Percentiles rank a stretch among this genome's conserved stretches.
phyloP scores from a whole-genome alignment of 805 yeast species.

The Candida qinlingensis region DNA sequence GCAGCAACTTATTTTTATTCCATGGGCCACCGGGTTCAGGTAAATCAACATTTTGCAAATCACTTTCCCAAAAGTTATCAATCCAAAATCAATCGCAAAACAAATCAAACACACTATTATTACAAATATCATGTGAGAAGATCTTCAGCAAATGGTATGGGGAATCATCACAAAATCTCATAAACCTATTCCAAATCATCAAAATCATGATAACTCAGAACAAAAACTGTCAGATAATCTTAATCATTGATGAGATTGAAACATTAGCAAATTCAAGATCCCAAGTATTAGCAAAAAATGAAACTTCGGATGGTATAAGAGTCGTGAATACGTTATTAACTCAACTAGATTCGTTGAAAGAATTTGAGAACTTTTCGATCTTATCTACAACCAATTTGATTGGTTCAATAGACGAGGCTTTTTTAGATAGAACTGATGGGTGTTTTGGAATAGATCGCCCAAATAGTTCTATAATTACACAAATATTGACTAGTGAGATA shows the following conservation, averaged over 20 bases:
- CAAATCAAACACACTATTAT: conserved; percentile 24
- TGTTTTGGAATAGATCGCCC: conserved; percentile 33
- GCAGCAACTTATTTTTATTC: conserved; percentile 21
- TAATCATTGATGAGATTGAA: conserved; percentile 43
- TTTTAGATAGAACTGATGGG: conserved; percentile 38
- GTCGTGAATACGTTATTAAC: conserved; percentile 41
- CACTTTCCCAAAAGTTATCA: conserved; percentile 36
- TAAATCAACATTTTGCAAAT: conserved; percentile 37
- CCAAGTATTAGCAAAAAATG: conserved; percentile 30
- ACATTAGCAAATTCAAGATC: conserved; percentile 38
- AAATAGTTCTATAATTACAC: conserved; percentile 23
- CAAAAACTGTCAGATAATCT: conserved; percentile 24
- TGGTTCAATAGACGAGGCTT: conserved; percentile 37
- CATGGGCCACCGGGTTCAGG: conserved; percentile 47
- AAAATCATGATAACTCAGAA: conserved; percentile 20
- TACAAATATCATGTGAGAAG: conserved; percentile 39
- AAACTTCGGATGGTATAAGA: conserved; percentile 37
- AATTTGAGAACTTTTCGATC: conserved; percentile 30
- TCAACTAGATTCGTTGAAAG: conserved; percentile 34
- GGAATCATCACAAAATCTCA: conserved; percentile 39
- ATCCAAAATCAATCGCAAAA: conserved; percentile 17
- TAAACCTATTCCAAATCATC: conserved; percentile 31
- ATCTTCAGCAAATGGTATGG: conserved; percentile 43
- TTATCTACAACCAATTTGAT: conserved; percentile 38
- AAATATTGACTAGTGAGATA: conserved; percentile 28